Base-by-base conservation (phyloP, 768 basidiomycete genomes). In the Lentinus brumalis region DNA sequence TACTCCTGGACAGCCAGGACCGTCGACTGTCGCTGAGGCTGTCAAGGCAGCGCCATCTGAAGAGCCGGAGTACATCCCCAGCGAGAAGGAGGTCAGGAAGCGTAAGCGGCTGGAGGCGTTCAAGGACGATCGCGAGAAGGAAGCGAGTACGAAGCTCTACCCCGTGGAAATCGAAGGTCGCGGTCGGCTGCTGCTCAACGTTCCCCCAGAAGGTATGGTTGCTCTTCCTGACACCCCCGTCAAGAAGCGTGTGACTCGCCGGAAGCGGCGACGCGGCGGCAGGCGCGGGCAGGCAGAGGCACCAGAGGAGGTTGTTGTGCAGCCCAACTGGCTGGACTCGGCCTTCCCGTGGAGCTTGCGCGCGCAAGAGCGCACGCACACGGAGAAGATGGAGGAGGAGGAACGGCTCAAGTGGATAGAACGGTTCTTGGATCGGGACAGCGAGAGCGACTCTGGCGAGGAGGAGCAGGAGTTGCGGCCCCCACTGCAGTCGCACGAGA, bases 301-400 rank as follows among this genome's bases (percentile, higher is more conserved):
- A 15, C 59, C 26, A 4, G 57, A 78, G 40, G 73, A 73, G n/a
- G 63, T 69, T 5, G 50, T 70, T 2, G 81, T 83, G 39, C 47
- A 74, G 55, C 88, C 90, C 10, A 87, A 90, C 68, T 93, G 92
- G 91, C 87, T 87, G 7, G 92, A 94, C 67, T 65, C 78, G 8
- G 85, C 86, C 72, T 92, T 92, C 67, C 91, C 92, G 21, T 94
- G 91, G 92, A 82, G 81, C 51, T 69, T 87, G 64, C 78, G 86
- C 56, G 78, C 76, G n/a, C 79, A 83, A 62, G 82, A 87, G 69
- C 79, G 81, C 35, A 75, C 76, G 26, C 83, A 85, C 51, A 64
- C 78, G 49, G 77, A 78, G 26, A 82, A 81, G 66, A 78, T 79
- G 32, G 81, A 86, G 67, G 78, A 85, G 65, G 83, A 81, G 66